Conservation (phyloP, 208 protist genomes). For the Acanthamoeba sp. region DNA sequence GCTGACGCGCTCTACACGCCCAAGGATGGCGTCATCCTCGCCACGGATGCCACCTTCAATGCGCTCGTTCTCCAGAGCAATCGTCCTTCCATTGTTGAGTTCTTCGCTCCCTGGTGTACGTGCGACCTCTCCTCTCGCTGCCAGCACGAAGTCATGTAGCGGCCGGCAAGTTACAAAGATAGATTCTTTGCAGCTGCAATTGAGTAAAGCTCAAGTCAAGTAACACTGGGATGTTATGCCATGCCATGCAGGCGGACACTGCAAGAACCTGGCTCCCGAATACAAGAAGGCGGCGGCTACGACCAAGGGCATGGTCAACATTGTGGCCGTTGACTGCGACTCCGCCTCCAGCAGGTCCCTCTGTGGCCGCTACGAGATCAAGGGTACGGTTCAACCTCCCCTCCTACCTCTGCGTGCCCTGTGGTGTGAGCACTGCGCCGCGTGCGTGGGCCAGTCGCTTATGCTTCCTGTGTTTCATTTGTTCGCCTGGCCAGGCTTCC, state of each 20-base stretch:
- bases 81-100: conserved; percentile 54
- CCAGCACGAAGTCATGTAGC: too few relatives aligned
- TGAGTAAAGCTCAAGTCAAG: too few relatives aligned
- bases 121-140: background rate
- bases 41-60: conserved; percentile 41
- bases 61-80: conserved; percentile 51
- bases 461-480: background rate
- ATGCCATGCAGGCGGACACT: background rate
- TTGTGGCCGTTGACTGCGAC: conserved; percentile 55
- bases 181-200: too few relatives aligned
- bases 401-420: background rate
- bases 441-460: background rate
- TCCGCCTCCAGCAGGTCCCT: background rate
- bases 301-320: conserved; percentile 56
- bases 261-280: background rate
- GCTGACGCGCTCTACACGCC: background rate
- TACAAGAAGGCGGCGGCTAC: conserved; percentile 42
- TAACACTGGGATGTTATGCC: too few relatives aligned
- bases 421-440: background rate
- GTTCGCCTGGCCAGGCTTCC: background rate
- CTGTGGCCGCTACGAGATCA: conserved; percentile 44
- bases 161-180: background rate
- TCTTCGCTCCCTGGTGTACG: conserved; percentile 62
- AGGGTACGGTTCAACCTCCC: background rate
- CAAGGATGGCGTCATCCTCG: conserved; percentile 27